These are phyloP conservation scores for Penstemon eatonii DNA, from an alignment of 257 asterid species.

Conservation along the genomic window DNA sequence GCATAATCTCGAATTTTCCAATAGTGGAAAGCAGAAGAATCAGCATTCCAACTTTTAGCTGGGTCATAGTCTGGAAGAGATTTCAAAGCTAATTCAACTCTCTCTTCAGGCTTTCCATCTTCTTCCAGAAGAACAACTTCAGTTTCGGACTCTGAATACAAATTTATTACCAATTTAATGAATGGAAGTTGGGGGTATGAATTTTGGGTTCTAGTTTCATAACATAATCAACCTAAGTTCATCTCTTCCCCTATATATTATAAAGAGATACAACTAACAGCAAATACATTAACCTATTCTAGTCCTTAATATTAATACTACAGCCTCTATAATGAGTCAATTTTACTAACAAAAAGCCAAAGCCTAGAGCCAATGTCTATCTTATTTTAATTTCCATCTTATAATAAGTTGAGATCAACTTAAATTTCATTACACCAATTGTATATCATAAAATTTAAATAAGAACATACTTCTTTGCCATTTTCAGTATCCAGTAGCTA, in stretches of 20 bases:
- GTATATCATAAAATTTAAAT: too few relatives aligned
- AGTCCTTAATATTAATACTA: conserved; percentile 12
- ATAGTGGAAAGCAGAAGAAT: conserved; percentile 66
- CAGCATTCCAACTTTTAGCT: conserved; percentile 55
- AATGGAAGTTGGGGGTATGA: conserved; percentile 3
- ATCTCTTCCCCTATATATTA: background rate
- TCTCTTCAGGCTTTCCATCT: conserved; percentile 68
- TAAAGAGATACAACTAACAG: background rate
- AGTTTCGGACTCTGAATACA: conserved; percentile 64
- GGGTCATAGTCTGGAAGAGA: conserved; percentile 82
- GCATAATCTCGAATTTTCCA: conserved; percentile 99
- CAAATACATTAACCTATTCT: conserved; percentile 25
- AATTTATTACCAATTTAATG: conserved; percentile 16
- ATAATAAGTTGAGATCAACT: conserved; percentile 9
- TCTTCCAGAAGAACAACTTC: conserved; percentile 64
- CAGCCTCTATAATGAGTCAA: conserved; percentile 19
- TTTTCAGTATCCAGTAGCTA: too few relatives aligned
- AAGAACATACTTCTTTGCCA: too few relatives aligned
- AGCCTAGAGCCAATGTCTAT: conserved; percentile 22
- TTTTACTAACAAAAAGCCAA: conserved; percentile 14
- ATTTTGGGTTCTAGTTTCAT: conserved; percentile 20
- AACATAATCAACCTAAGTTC: conserved; percentile 14
- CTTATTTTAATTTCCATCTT: background rate
- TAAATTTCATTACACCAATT: too few relatives aligned
- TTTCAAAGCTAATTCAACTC: conserved; percentile 78